Evolutionary conservation across 148 eudicot species (phyloP).

Genomic region (Silene uniflora): DNA sequence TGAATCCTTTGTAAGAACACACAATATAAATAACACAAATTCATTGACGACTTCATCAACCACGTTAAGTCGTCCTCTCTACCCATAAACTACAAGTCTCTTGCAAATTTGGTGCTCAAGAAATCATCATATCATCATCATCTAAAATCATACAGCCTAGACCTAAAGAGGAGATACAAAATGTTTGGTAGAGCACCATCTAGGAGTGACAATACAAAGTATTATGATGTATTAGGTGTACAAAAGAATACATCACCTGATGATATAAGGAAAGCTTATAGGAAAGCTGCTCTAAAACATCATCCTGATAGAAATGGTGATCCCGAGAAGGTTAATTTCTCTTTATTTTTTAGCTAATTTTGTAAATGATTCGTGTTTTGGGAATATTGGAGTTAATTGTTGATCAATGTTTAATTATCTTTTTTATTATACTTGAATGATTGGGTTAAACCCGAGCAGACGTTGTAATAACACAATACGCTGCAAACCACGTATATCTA

Average conservation of each 20-base stretch:
- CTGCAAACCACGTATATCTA: too few species aligned
- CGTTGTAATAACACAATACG: too few species aligned
- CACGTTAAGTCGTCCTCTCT: neutral
- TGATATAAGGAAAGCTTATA: slow-evolving; percentile 58
- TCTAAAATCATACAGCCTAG: neutral
- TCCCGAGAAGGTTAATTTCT: slow-evolving; percentile 43
- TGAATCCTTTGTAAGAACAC: too few species aligned
- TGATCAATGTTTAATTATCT: too few species aligned
- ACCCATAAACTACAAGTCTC: too few species aligned
- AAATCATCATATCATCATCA: neutral
- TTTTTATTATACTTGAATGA: too few species aligned
- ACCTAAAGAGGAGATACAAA: too few species aligned
- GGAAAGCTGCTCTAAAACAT: slow-evolving; percentile 54
- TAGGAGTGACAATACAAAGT: slow-evolving; percentile 51
- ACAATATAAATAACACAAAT: too few species aligned
- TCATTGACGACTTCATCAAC: neutral
- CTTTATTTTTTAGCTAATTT: neutral
- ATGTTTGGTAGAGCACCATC: slow-evolving; percentile 43
- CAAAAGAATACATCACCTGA: slow-evolving; percentile 41
- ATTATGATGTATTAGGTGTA: slow-evolving; percentile 49
- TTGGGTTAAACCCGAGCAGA: too few species aligned
- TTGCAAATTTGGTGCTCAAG: neutral
- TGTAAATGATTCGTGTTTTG: too few species aligned
- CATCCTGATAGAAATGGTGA: slow-evolving; percentile 72
- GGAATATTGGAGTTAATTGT: too few species aligned